These are phyloP conservation scores for Cryoendolithus antarcticus DNA, from an alignment of 2,329 filamentous ascomycete genomes.

Conservation along the genomic window DNA sequence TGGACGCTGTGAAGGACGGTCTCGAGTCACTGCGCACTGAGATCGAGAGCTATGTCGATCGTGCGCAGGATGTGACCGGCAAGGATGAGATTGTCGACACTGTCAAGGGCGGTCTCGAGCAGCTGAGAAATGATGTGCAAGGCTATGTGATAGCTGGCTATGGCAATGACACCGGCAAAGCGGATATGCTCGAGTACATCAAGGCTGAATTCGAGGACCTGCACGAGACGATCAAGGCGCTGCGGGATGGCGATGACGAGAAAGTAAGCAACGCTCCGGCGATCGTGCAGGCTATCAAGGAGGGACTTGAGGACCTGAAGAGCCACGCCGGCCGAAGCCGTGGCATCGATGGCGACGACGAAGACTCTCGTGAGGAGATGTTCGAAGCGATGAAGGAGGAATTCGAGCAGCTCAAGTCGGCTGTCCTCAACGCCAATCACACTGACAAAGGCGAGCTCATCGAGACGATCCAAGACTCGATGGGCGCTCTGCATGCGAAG, in stretches of 20 bases:
- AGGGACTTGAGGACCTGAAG: slow-evolving; percentile 21
- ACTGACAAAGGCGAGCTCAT: slow-evolving; percentile 50
- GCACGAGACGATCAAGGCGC: slow-evolving; percentile 41
- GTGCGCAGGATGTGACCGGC: slow-evolving; percentile 52
- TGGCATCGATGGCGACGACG: background rate
- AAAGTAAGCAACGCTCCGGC: slow-evolving; percentile 13
- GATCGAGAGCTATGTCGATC: slow-evolving; percentile 71
- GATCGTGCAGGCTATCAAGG: slow-evolving; percentile 20
- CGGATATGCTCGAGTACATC: slow-evolving; percentile 38
- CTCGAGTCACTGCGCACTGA: slow-evolving; percentile 68
- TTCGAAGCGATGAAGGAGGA: slow-evolving; percentile 67
- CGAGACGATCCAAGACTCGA: slow-evolving; percentile 43
- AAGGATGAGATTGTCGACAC: slow-evolving; percentile 70
- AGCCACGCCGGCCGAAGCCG: slow-evolving; percentile 7
- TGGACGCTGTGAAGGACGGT: slow-evolving; percentile 79
- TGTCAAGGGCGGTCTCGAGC: slow-evolving; percentile 52
- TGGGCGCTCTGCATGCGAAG: slow-evolving; percentile 36
- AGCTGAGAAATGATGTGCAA: slow-evolving; percentile 49
- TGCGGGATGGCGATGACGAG: slow-evolving; percentile 11
- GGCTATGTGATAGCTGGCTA: slow-evolving; percentile 35
- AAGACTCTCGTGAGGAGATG: slow-evolving; percentile 28
- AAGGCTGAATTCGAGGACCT: slow-evolving; percentile 49
- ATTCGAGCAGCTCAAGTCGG: slow-evolving; percentile 68
- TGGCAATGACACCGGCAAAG: slow-evolving; percentile 28
- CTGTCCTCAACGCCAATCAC: slow-evolving; percentile 51